Base-by-base conservation (phyloP, 768 basidiomycete species). In the Neoboletus magnificus region DNA sequence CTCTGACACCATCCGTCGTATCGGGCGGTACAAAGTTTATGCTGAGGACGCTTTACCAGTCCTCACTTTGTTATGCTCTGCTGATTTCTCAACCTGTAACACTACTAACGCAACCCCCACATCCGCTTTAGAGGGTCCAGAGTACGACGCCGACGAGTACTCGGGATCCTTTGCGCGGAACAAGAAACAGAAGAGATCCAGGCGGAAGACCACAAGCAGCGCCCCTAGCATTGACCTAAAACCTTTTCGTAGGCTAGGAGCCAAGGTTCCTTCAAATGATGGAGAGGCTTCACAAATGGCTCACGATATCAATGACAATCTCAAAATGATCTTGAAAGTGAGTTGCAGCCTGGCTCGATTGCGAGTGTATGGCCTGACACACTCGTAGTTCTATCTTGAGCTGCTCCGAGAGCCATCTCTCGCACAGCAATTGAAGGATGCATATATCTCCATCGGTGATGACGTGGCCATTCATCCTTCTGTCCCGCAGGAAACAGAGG, bases 251-350 rank as follows among this genome's bases (percentile, higher is more conserved):
- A 68, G 54, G 27, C 61, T 78, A 20, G 66, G 66, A 1, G 30
- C 55, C 2, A 44, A 42, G 12, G 61, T 71, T 2, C 77, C 79
- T 5, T 33, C 32, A 8, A 63, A 55, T 8, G 33, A 41, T 1
- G 54, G 36, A 13, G 73, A 71, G 13, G 67, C 66, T 0, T 32
- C 39, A 2, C 27, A 41, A 5, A 48, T 63, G 13, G 57, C 62
- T 0, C 10, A 13, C 3, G 39, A 62, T 1, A 57, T 78, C 33
- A 42, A 67, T 5, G 30, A 37, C 0, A 39, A 66, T 1, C 72
- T 75, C 48, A 66, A 66, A 53, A 23, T 10, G 12, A 61, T 65
- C 22, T 46, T 78, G 30, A 49, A 69, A 50, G 77, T 77, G 33
- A 3, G 63, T 56, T 8, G 1, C 32, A 37, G 0, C 1, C 4